phyloP scores from a whole-genome alignment of 179 eudicot genomes.

The Sideroxylon spinosum region DNA sequence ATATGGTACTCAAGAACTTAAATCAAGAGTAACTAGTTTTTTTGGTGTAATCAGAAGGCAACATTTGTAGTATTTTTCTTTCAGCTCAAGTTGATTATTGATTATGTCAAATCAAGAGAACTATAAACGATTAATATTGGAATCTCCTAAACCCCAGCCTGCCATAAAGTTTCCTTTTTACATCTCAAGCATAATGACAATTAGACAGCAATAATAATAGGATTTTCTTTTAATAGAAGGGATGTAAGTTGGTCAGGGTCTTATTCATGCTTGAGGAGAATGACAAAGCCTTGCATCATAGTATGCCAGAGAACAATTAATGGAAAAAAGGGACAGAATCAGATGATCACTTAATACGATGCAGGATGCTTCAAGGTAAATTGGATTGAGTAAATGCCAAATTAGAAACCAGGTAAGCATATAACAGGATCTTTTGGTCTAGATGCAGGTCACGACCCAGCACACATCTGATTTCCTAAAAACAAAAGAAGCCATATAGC shows the following conservation, averaged over 20 bases:
- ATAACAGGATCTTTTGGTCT: background rate
- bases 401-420: background rate
- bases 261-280: no score
- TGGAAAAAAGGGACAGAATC: no score
- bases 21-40: background rate
- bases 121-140: background rate
- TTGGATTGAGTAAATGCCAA: background rate
- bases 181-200: no score
- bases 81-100: background rate
- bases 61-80: background rate
- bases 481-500: no score
- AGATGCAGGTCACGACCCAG: background rate
- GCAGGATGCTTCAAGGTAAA: conserved; percentile 2
- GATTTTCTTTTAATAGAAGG: background rate
- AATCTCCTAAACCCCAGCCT: background rate
- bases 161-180: background rate
- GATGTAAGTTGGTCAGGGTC: no score
- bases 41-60: background rate
- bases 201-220: no score
- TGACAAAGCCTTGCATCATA: no score
- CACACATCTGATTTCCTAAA: no score
- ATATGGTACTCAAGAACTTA: background rate
- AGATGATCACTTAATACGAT: background rate
- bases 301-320: no score
- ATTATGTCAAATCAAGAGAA: no score